Evolutionary conservation across 2,329 filamentous ascomycete species (phyloP), one percentile per base, ranked within the genome.

Genomic region (Fusarium duplospermum): DNA sequence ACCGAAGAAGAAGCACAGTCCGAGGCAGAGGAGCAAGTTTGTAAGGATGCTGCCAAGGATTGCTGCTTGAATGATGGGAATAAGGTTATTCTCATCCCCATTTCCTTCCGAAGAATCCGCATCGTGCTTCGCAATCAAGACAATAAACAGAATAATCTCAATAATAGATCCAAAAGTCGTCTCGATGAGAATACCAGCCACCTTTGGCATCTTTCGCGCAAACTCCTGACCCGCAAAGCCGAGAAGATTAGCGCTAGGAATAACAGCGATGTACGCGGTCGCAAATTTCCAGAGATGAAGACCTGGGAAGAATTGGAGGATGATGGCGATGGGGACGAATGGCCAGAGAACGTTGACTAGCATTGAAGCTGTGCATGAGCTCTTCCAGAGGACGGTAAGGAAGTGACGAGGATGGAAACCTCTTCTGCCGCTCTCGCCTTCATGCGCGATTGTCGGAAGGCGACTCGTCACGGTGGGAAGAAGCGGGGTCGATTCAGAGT

Each of bases 41-140:
- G 92, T 91, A 59, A 93, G 78, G 52, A 93, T 92, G 3, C 90
- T 93, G 14, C 92, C 91, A 0, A 93, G 84, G 60, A 93, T 93
- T 5, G 92, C 91, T 63, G 91, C 91, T 77, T 92, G 88, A 60
- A 93, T 93, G 74, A 93, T 90, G 2, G 86, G 85, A 50, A 91
- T 88, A 80, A 80, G 71, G 50, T 83, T 81, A 3, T 82, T 81
- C 40, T 82, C 81, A 6, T 81, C 78, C 4, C 78, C 79, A 29
- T 79, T 80, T 0, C 64, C 75, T 1, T 71, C 50, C 0, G 66
- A 57, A 0, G 66, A 24, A 10, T 72, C 27, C 1, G 60, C 36
- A 3, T 80, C 57, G 31, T 82, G 79, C 57, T 82, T 81, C 14
- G 77, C 80, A 9, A 93, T 85, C 64, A 93, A 79, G 3, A 92